These are phyloP conservation scores for Wickerhamomyces tratensis DNA, from an alignment of 805 yeast genomes.

Conservation along the genomic window DNA sequence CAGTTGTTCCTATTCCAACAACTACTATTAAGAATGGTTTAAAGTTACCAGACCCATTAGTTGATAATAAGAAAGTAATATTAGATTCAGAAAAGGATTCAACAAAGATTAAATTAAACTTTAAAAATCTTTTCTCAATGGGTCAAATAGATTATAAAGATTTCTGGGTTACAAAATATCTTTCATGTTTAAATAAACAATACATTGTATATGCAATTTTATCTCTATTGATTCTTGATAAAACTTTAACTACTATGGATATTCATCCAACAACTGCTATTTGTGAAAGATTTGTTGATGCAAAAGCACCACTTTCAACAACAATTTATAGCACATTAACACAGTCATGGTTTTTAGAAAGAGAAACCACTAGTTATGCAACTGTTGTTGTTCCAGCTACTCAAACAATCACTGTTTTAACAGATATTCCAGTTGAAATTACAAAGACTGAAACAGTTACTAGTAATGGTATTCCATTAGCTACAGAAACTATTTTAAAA, in stretches of 20 bases:
- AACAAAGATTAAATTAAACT: too few species aligned
- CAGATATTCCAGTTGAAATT: too few species aligned
- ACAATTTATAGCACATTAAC: background rate
- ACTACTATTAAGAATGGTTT: background rate
- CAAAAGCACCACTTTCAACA: background rate
- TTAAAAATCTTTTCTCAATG: too few species aligned
- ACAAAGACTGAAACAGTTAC: background rate
- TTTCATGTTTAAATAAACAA: background rate
- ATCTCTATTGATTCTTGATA: slow-evolving; percentile 12
- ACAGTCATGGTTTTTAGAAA: background rate
- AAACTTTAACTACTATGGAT: slow-evolving; percentile 9
- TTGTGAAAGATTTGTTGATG: background rate
- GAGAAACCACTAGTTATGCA: background rate
- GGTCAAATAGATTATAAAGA: too few species aligned
- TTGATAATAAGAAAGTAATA: too few species aligned
- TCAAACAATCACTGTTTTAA: too few species aligned
- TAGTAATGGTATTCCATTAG: too few species aligned
- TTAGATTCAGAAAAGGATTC: too few species aligned
- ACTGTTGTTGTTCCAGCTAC: background rate
- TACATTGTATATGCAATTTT: slow-evolving; percentile 7
- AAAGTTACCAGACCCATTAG: slow-evolving; percentile 7
- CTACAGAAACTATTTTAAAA: too few species aligned
- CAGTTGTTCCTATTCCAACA: too few species aligned
- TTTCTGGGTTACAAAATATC: too few species aligned
- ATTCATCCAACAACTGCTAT: background rate